phyloP scores from a whole-genome alignment of 805 yeast genomes.

The Ogataea nitratoaversa region DNA sequence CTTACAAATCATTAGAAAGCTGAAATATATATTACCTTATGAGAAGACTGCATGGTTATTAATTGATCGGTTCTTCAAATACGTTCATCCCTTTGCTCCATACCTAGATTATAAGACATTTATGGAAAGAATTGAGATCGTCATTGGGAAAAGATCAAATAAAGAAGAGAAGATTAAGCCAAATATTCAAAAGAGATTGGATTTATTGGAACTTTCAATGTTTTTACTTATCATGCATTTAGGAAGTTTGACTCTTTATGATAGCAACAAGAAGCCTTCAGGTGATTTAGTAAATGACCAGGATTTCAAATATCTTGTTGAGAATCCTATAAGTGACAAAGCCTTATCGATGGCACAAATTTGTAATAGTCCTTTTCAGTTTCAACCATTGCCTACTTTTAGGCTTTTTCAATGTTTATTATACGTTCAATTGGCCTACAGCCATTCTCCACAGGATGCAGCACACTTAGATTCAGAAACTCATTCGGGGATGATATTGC shows the following conservation, averaged over 20 bases:
- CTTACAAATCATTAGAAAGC: slow-evolving; percentile 6
- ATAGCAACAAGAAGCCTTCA: slow-evolving; percentile 24
- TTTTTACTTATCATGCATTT: slow-evolving; percentile 39
- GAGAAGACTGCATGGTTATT: slow-evolving; percentile 37
- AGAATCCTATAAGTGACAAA: slow-evolving; percentile 37
- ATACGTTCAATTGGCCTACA: slow-evolving; percentile 36
- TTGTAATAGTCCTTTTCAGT: slow-evolving; percentile 38
- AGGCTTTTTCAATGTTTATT: slow-evolving; percentile 41
- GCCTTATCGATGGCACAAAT: slow-evolving; percentile 35
- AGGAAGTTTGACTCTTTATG: slow-evolving; percentile 35
- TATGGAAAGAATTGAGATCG: slow-evolving; percentile 21
- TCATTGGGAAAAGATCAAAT: slow-evolving; percentile 33
- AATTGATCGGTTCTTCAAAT: slow-evolving; percentile 38
- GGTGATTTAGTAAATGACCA: slow-evolving; percentile 24
- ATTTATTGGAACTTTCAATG: slow-evolving; percentile 37
- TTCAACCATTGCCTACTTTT: slow-evolving; percentile 35
- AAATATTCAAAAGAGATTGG: slow-evolving; percentile 35
- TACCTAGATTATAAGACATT: slow-evolving; percentile 39
- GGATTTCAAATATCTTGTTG: slow-evolving; percentile 30
- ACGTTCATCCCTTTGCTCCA: slow-evolving; percentile 46
- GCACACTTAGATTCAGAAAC: slow-evolving; percentile 39
- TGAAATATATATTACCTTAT: slow-evolving; percentile 36
- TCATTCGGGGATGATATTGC: slow-evolving; percentile 35
- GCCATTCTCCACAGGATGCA: slow-evolving; percentile 43
- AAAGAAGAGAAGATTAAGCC: slow-evolving; percentile 28